Base-by-base conservation (phyloP, 495 filamentous ascomycete species). In the Aspergillus haitiensis region DNA sequence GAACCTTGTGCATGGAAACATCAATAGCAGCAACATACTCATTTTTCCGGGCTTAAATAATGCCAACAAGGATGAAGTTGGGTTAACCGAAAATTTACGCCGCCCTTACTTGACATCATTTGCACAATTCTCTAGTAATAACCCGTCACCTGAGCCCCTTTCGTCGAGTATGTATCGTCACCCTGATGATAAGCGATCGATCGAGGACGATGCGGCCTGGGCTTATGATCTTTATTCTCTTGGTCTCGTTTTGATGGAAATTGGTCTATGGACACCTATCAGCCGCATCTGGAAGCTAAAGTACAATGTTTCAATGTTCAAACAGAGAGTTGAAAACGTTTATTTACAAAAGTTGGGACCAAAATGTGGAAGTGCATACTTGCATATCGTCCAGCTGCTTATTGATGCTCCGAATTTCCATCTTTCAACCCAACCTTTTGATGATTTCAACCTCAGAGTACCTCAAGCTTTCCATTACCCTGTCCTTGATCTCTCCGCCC, bases 181-280 rank as follows among this genome's bases (percentile, higher is more conserved):
- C 67, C 89, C 90, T 0, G 82, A 90, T 7, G 88, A 90, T 60
- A 88, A 88, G 46, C 72, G 86, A 44, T 80, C 76, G 13, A 79
- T 82, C 31, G 73, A 76, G 12, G 81, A 86, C 55, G 74, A 77
- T 58, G 70, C 69, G 13, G 73, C 76, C 2, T 81, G 78, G 74
- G 84, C 86, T 1, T 86, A 92, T 64, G 93, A 97, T 65, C 79
- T 96, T 0, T 96, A 95, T 68, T 88, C 90, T 4, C 76, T 97
- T 3, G 92, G 90, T 37, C 82, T 96, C 64, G 78, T 96, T 11
- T 77, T 97, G 10, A 72, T 96, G 33, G 93, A 95, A 56, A 87
- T 97, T 58, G 93, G 92, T 31, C 78, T 96, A 1, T 97, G 93
- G 93, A 86, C 84, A n/a, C 86, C 88, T 3, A 78, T 96, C 39